phyloP scores from a whole-genome alignment of 169 alveolate genomes.

The Plasmodium chabaudi region DNA sequence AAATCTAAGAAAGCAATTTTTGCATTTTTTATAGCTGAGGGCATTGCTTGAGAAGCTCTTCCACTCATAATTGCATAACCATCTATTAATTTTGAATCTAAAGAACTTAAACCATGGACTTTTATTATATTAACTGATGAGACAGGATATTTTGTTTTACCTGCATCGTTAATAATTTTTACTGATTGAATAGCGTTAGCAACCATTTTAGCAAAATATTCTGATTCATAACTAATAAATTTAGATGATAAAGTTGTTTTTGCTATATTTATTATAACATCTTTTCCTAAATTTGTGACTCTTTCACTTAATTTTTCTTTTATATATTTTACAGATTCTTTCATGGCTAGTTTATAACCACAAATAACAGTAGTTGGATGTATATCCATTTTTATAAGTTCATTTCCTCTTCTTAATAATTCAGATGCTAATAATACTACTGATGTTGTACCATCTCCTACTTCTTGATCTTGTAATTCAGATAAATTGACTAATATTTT shows the following conservation, averaged over 20 bases:
- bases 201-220: slow-evolving; percentile 94
- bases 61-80: slow-evolving; percentile 95
- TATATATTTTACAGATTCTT: slow-evolving; percentile 96
- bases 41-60: slow-evolving; percentile 98
- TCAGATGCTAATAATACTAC: slow-evolving; percentile 99
- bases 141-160: slow-evolving; percentile 96
- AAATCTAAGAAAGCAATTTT: slow-evolving; percentile 98
- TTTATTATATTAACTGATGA: slow-evolving; percentile 94
- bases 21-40: slow-evolving; percentile 93
- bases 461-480: slow-evolving; percentile 97
- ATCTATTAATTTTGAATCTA: slow-evolving; percentile 92
- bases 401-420: slow-evolving; percentile 96
- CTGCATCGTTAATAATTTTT: slow-evolving; percentile 87
- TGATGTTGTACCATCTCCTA: slow-evolving; percentile 99
- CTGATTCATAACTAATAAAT: slow-evolving; percentile 95
- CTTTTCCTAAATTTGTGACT: slow-evolving; percentile 89
- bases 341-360: slow-evolving; percentile 95
- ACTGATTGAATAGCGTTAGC: slow-evolving; percentile 95
- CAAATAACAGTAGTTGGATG: slow-evolving; percentile 98
- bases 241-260: slow-evolving; percentile 96
- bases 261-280: slow-evolving; percentile 93
- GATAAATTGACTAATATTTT: slow-evolving; percentile 97
- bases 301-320: slow-evolving; percentile 91
- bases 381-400: slow-evolving; percentile 95
- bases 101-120: slow-evolving; percentile 96